Base-by-base conservation (phyloP, 225 moss, liverwort and hornwort species). In the Physcomitrellopsis africana region DNA sequence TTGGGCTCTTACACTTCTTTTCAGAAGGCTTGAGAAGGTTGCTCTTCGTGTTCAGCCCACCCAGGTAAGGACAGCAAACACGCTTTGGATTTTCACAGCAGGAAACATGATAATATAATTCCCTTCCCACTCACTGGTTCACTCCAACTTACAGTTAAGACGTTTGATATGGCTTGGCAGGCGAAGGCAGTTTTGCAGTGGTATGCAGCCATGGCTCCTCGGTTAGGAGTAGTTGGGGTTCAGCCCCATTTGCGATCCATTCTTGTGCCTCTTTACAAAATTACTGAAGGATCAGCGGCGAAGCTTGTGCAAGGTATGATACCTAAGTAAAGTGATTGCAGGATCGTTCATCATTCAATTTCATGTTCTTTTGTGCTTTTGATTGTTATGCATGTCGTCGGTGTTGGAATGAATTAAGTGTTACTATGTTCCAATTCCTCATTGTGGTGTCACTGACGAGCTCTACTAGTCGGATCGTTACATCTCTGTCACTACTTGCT, bases 111-210 rank as follows among this genome's bases (percentile, higher is more conserved):
- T 20, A 70, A 8, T 77, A 60, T 69, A 0, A 18, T 42, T 29
- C 18, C 12, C 57, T 48, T 32, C 19, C 37, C 60, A 68, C 9
- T 23, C 24, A 10, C 9, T 17, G 43, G 11, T 53, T 44, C 27
- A 48, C 6, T 54, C 42, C 42, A 76, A 70, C 43, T 74, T 15
- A 77, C 32, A 11, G 44, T 8, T 56, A 48, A 14, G 45, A 43
- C 49, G 18, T 43, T 59, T 66, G 56, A 47, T 23, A 20, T 77
- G 70, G 11, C 53, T 68, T 82, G 70, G 79, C 93, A 99, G 94
- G 87, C 90, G 11, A 93, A 86, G 83, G 92, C 93, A n/a, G 83
- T 93, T 56, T 75, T 99, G 68, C 87, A 80, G n/a, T 99, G 93
- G 93, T 99, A 90, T 84, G 76, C 87, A 58, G 89, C 87, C 16